Conservation (phyloP, 352 stramenopile species). For the Elongisporangium undulatum region DNA sequence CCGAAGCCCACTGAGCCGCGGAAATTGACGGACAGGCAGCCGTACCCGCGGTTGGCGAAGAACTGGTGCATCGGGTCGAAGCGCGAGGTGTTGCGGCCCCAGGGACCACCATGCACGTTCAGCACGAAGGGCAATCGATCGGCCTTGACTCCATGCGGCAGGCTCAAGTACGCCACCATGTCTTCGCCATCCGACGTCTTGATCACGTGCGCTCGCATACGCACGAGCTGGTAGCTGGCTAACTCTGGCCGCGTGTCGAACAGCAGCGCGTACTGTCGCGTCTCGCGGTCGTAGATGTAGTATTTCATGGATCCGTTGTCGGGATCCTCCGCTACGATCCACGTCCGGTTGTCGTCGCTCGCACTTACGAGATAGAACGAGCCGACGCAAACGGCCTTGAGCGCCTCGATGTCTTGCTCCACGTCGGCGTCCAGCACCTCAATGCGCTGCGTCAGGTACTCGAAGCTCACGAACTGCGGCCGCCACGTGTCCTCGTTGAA, state of each 20-base stretch:
- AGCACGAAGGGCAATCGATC: conserved; percentile 34
- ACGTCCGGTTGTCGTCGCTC: conserved; percentile 49
- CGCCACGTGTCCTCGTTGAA: conserved; percentile 21
- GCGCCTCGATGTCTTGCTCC: conserved; percentile 19
- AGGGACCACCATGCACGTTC: conserved; percentile 34
- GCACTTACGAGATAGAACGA: conserved; percentile 25
- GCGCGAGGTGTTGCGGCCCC: conserved; percentile 26
- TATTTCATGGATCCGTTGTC: conserved; percentile 50
- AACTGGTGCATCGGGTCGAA: conserved; percentile 29
- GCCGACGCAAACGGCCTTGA: conserved; percentile 12
- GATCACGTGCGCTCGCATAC: conserved; percentile 32
- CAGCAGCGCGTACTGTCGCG: conserved; percentile 21
- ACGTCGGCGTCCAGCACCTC: conserved; percentile 24
- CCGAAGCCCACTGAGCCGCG: conserved; percentile 65
- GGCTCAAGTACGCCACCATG: conserved; percentile 40
- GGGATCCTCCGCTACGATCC: conserved; percentile 52
- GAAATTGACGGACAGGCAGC: conserved; percentile 51
- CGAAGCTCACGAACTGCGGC: conserved; percentile 23
- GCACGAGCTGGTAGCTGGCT: conserved; percentile 26
- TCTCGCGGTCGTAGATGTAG: conserved; percentile 33
- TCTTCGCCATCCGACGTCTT: conserved; percentile 36
- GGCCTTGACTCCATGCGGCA: conserved; percentile 21
- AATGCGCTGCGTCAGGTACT: conserved; percentile 29
- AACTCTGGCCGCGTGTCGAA: conserved; percentile 33
- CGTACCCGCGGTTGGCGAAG: conserved; percentile 45